Evolutionary conservation across 306 rosid genomes (phyloP), one percentile per base, ranked within the genome.

Genomic region (Quillaja saponaria): DNA sequence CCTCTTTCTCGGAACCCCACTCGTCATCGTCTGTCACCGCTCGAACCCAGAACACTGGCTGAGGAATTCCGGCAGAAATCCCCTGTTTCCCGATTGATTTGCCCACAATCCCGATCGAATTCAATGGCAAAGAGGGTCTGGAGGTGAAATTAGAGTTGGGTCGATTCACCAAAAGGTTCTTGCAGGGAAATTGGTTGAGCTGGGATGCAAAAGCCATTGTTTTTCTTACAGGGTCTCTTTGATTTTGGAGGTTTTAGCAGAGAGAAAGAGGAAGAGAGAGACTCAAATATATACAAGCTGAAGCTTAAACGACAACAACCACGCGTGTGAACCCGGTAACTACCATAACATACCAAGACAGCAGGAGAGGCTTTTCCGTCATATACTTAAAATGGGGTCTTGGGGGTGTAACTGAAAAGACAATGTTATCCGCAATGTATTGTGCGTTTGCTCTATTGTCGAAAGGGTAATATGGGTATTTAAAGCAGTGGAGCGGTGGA

Each of bases 141-240:
- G 82, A 64, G 40, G 56, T 20, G 47, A 64, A 14, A 7, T 67
- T 75, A 31, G 71, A 69, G 13, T 49, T 46, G 13, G 66, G 67
- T 13, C 75, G 73, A 1, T 67, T 75, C 8, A 63, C 45, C 0
- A 79, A 58, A 52, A 80, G 73, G 51, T 77, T 57, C 66, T 48
- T 82, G 72, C 70, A 78, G 50, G 73, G 74, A 62, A 79, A 57
- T 41, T 76, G 81, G 71, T 41, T 82, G 58, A 83, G 61, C 47
- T 79, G 81, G 21, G 80, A 82, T 34, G 81, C 72, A 13, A 73
- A 81, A 7, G 94, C 88, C 96, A 88, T 88, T 35, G 71, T 52
- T 61, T 11, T 38, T 3, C 0, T 34, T 6, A 37, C 45, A 13
- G 41, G 41, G 33, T 37, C 52, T 0, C 6, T 31, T 39, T 50